These are phyloP conservation scores for Moringa oleifera DNA, from an alignment of 345 rosid genomes.

Conservation along the genomic window DNA sequence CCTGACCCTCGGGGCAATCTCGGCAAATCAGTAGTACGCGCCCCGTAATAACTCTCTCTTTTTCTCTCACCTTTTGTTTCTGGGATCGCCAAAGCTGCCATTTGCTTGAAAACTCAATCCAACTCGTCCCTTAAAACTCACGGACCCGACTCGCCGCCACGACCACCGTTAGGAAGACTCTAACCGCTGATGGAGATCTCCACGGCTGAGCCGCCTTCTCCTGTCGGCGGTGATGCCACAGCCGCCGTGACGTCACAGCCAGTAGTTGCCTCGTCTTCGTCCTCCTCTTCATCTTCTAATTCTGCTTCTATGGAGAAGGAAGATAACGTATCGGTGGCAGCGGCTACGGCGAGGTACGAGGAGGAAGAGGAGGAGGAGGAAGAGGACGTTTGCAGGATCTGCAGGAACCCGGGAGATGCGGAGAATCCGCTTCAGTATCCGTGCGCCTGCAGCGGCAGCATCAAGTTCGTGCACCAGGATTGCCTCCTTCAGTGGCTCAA, in stretches of 20 bases:
- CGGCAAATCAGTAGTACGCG: neutral
- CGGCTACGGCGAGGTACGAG: slow-evolving; percentile 27
- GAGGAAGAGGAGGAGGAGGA: slow-evolving; percentile 91
- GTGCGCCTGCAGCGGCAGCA: slow-evolving; percentile 98
- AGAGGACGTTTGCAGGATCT: slow-evolving; percentile 99
- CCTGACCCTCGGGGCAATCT: neutral
- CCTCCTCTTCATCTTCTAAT: slow-evolving; percentile 2
- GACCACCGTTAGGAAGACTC: slow-evolving; percentile 2
- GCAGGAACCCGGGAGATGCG: slow-evolving; percentile 89
- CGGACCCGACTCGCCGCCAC: slow-evolving; percentile 17
- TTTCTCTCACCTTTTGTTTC: neutral
- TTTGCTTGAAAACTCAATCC: neutral
- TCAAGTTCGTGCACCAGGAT: slow-evolving; percentile 96
- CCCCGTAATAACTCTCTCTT: neutral
- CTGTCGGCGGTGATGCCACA: slow-evolving; percentile 20
- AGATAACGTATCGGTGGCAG: slow-evolving; percentile 14
- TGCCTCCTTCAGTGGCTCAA: slow-evolving; percentile 99
- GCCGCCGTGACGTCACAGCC: slow-evolving; percentile 10
- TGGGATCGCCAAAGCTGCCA: neutral
- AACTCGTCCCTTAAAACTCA: slow-evolving; percentile 7
- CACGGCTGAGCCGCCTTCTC: slow-evolving; percentile 25
- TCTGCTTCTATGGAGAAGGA: slow-evolving; percentile 8
- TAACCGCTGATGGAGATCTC: slow-evolving; percentile 28
- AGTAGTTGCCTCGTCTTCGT: neutral
- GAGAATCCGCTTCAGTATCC: slow-evolving; percentile 93